Percentiles rank a stretch among this genome's conserved stretches.
Evolutionary conservation across 306 rosid genomes (phyloP).

Genomic region (Crotalaria pallida): DNA sequence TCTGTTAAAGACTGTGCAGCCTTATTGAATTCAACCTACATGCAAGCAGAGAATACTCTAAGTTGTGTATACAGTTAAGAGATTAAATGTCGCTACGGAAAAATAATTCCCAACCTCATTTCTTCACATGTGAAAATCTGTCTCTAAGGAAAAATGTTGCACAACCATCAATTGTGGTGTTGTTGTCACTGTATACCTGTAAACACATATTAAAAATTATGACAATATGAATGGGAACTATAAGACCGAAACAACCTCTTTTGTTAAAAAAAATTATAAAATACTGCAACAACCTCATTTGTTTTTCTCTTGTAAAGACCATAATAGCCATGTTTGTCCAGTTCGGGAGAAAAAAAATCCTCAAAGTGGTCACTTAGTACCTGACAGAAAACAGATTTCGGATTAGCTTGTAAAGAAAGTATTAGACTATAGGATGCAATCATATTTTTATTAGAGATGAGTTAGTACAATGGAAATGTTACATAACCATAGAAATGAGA

Average conservation of each 20-base stretch:
- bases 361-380: conserved; percentile 90
- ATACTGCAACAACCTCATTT: no score
- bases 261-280: no score
- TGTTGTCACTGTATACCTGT: conserved; percentile 71
- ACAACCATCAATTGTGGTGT: conserved; percentile 84
- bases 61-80: conserved; percentile 10
- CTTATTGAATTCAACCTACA: no score
- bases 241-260: no score
- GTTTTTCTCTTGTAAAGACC: no score
- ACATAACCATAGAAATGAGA: not conserved
- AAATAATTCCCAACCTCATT: conserved; percentile 71
- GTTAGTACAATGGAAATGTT: not conserved
- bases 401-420: no score
- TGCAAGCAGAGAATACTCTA: not conserved
- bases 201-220: not conserved
- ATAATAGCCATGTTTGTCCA: no score
- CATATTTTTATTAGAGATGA: not conserved
- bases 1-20: no score
- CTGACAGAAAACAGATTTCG: conserved; percentile 32
- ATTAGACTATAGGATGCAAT: not conserved
- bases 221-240: no score
- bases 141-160: no score
- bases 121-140: no score
- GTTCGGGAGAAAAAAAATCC: conserved; percentile 89
- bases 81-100: not conserved